Percentiles rank a stretch among this genome's conserved stretches.
Evolutionary conservation across 495 filamentous ascomycete genomes (phyloP).

Genomic region (Talaromyces borbonicus): DNA sequence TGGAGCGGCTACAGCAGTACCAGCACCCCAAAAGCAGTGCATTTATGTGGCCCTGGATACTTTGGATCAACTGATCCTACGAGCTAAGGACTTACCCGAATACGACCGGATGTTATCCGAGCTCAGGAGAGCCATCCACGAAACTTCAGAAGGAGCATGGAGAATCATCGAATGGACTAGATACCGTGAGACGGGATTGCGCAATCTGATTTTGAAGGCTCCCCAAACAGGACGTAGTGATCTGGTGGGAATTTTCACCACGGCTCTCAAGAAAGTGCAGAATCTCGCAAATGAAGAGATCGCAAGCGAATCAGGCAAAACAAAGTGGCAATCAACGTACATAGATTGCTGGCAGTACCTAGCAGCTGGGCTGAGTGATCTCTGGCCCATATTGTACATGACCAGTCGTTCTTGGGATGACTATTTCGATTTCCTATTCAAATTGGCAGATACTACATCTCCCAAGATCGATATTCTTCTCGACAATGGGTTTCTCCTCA

Average conservation of each 20-base stretch:
- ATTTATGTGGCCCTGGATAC: slow-evolving; percentile 63
- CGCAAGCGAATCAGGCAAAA: slow-evolving; percentile 20
- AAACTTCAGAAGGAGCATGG: slow-evolving; percentile 19
- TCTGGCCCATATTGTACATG: slow-evolving; percentile 46
- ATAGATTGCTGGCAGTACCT: slow-evolving; percentile 42
- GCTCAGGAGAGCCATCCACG: slow-evolving; percentile 43
- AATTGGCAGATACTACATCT: slow-evolving; percentile 47
- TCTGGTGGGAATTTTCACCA: slow-evolving; percentile 44
- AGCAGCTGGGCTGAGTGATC: slow-evolving; percentile 38
- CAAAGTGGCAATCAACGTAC: slow-evolving; percentile 21
- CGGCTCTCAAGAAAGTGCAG: slow-evolving; percentile 36
- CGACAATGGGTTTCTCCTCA: slow-evolving; percentile 42
- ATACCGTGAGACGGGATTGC: slow-evolving; percentile 44
- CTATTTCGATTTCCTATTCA: slow-evolving; percentile 59
- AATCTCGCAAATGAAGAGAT: slow-evolving; percentile 33
- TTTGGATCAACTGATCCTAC: slow-evolving; percentile 67
- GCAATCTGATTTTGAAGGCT: slow-evolving; percentile 59
- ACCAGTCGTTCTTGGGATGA: slow-evolving; percentile 65
- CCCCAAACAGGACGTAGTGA: slow-evolving; percentile 50
- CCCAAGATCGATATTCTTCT: slow-evolving; percentile 46
- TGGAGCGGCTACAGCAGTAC: slow-evolving; percentile 38
- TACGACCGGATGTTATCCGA: slow-evolving; percentile 47
- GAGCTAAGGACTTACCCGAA: slow-evolving; percentile 58
- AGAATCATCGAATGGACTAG: slow-evolving; percentile 54
- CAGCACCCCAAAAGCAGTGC: slow-evolving; percentile 47